These are phyloP conservation scores for Cutaneotrichosporon sp. DNA, from an alignment of 1,284 basidiomycete genomes.

Conservation along the genomic window DNA sequence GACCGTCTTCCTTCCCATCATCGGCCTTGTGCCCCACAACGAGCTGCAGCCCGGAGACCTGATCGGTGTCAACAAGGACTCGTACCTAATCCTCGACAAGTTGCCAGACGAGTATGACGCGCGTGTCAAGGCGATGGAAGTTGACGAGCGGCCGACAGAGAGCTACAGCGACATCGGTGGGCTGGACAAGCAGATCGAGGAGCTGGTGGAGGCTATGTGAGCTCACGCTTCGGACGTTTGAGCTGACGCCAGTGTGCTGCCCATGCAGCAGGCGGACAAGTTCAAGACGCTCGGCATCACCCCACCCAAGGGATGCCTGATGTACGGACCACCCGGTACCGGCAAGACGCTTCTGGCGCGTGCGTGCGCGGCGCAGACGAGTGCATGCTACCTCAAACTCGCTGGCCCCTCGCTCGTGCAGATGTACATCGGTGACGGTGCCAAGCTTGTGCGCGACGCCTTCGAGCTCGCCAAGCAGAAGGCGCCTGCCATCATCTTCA, in stretches of 20 bases:
- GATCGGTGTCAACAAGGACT: conserved; percentile 99
- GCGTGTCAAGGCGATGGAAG: conserved; percentile 89
- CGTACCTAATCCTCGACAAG: conserved; percentile 94
- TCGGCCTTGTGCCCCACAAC: conserved; percentile 91
- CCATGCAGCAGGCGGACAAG: conserved; percentile 77
- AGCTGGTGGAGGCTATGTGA: conserved; percentile 71
- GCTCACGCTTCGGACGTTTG: conserved; percentile 11
- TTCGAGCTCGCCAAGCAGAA: conserved; percentile 99
- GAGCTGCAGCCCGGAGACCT: conserved; percentile 87
- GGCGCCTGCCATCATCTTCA: conserved; percentile 97
- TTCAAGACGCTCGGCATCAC: conserved; percentile 79
- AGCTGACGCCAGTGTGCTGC: conserved; percentile 58
- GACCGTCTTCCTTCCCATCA: conserved; percentile 97
- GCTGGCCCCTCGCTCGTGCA: conserved; percentile 63
- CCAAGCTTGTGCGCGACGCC: conserved; percentile 93
- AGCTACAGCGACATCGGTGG: conserved; percentile 77
- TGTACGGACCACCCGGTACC: conserved; percentile 77
- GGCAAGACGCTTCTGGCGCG: conserved; percentile 75
- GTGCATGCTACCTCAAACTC: conserved; percentile 75
- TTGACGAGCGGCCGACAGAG: conserved; percentile 75
- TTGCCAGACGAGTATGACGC: conserved; percentile 73
- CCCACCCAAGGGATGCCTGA: conserved; percentile 73
- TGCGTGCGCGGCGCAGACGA: conserved; percentile 77
- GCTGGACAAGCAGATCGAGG: conserved; percentile 77
- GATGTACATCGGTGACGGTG: conserved; percentile 85